Evolutionary conservation across 306 rosid genomes (phyloP).

Genomic region (Begonia fuchsioides): DNA sequence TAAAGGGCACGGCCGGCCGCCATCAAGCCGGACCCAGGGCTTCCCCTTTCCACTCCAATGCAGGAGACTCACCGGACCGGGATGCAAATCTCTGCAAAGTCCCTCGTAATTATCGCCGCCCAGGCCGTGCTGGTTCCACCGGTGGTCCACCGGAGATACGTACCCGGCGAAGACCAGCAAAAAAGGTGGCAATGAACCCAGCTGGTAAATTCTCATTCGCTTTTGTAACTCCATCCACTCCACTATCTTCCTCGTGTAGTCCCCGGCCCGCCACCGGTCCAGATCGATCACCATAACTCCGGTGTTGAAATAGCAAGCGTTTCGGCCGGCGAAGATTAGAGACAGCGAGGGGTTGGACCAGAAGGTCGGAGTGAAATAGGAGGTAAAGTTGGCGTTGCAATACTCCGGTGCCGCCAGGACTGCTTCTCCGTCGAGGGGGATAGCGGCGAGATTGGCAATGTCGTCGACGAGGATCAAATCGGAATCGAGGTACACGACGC

Average conservation of each 20-base stretch:
- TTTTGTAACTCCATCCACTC: conserved; percentile 99
- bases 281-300: conserved; percentile 96
- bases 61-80: conserved; percentile 78
- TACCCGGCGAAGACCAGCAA: conserved; percentile 72
- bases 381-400: conserved; percentile 78
- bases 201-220: conserved; percentile 86
- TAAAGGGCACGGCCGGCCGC: conserved; percentile 68
- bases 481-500: conserved; percentile 78
- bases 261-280: conserved; percentile 67
- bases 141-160: conserved; percentile 66
- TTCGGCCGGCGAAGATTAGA: conserved; percentile 46
- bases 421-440: conserved; percentile 19
- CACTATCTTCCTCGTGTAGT: conserved; percentile 54
- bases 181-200: conserved; percentile 86
- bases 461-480: conserved; percentile 85
- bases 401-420: conserved; percentile 92
- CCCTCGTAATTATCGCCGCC: conserved; percentile 91
- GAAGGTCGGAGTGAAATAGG: conserved; percentile 68
- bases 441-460: conserved; percentile 62
- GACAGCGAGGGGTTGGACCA: conserved; percentile 83
- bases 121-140: conserved; percentile 97
- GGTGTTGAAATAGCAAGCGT: conserved; percentile 83
- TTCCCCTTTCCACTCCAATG: conserved; percentile 99
- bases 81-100: conserved; percentile 64
- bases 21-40: conserved; percentile 87